phyloP scores from a whole-genome alignment of 2,329 filamentous ascomycete genomes.

The Monilinia fructigena region DNA sequence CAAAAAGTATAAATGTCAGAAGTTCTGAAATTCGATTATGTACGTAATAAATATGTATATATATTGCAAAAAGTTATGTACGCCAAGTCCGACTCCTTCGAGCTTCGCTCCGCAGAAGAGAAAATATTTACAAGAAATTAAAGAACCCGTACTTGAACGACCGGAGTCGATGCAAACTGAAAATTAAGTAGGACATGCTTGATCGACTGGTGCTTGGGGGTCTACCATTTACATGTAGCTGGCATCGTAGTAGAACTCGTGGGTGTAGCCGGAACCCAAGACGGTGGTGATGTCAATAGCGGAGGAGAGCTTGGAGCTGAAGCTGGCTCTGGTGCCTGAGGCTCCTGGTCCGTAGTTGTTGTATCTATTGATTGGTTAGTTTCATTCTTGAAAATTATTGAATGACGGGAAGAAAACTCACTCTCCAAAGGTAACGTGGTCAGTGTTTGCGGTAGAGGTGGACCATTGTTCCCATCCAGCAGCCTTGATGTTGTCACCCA shows the following conservation, averaged over 20 bases:
- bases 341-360: background rate
- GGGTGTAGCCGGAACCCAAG: background rate
- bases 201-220: no score
- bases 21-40: no score
- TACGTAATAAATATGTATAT: background rate
- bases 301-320: background rate
- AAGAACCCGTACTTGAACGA: background rate
- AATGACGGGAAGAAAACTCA: background rate
- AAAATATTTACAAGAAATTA: background rate
- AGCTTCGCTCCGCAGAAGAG: background rate
- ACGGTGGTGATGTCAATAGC: background rate
- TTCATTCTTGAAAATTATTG: background rate
- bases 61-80: background rate
- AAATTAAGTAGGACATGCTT: background rate
- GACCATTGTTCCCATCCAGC: conserved; percentile 54
- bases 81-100: background rate
- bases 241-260: background rate
- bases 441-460: conserved; percentile 32
- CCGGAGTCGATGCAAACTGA: no score
- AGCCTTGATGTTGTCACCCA: conserved; percentile 50
- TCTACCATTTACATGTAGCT: background rate
- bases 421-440: conserved; percentile 1
- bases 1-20: no score
- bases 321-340: background rate
- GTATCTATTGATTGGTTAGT: background rate